These are phyloP conservation scores for Calonectria pauciramosa DNA, from an alignment of 2,329 filamentous ascomycete species.

Conservation along the genomic window DNA sequence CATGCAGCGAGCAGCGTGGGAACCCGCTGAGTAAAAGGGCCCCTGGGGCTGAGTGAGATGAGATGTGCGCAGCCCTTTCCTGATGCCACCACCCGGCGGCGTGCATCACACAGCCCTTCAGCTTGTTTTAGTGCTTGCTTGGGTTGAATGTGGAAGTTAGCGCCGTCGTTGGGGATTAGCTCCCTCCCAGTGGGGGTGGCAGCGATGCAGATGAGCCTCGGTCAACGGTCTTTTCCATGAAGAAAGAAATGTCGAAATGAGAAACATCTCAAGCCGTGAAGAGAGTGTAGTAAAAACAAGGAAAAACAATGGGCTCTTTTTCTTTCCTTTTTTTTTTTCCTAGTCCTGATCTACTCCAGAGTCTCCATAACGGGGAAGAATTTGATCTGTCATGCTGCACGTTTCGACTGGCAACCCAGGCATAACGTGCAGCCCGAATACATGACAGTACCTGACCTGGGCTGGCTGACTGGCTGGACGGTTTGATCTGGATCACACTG, in stretches of 20 bases:
- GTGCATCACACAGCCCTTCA: conserved; percentile 16
- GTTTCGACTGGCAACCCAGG: not conserved
- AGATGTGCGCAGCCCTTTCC: not conserved
- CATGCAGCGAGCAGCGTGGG: not conserved
- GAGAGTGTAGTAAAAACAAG: not conserved
- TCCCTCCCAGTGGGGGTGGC: conserved; percentile 18
- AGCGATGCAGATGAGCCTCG: not conserved
- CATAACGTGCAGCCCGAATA: not conserved
- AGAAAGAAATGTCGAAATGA: not conserved
- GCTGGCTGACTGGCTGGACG: conserved; percentile 1
- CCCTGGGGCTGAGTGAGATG: conserved; percentile 27
- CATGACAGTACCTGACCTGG: not conserved
- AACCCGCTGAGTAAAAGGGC: conserved; percentile 23
- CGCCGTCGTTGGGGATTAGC: not conserved
- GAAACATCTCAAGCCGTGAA: not conserved
- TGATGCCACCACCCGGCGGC: not conserved
- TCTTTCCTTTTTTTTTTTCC: not conserved
- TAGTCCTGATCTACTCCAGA: not conserved
- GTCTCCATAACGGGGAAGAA: not conserved
- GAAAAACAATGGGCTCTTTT: not conserved
- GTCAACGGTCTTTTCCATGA: not conserved
- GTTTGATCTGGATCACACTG: conserved; percentile 22
- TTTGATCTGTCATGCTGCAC: conserved; percentile 4
- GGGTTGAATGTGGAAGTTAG: not conserved
- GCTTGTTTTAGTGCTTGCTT: conserved; percentile 2